Percentiles rank a stretch among this genome's conserved stretches.
These are phyloP conservation scores for Lipomyces yamanashiensis DNA, from an alignment of 805 yeast genomes.

Conservation along the genomic window DNA sequence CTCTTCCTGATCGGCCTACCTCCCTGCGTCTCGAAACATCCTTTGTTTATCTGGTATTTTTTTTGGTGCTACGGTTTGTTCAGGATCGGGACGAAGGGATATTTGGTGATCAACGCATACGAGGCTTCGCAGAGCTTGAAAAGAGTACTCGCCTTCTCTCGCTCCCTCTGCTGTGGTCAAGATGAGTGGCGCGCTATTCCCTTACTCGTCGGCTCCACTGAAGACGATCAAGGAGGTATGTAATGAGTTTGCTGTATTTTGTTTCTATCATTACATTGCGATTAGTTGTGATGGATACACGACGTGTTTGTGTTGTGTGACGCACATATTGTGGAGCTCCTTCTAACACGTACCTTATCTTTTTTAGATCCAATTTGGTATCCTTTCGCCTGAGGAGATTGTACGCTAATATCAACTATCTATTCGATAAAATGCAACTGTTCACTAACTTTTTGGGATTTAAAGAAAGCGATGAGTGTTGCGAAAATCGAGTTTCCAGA, in stretches of 20 bases:
- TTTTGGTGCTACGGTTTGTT: background rate
- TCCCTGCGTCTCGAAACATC: background rate
- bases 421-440: background rate
- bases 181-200: conserved; percentile 52
- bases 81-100: conserved; percentile 1
- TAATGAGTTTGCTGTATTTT: conserved; percentile 3
- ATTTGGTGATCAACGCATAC: background rate
- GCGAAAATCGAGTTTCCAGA: conserved; percentile 98
- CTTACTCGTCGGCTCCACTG: conserved; percentile 97
- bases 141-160: conserved; percentile 5
- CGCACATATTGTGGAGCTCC: background rate
- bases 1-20: conserved; percentile 1
- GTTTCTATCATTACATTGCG: background rate
- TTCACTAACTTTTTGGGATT: conserved; percentile 2
- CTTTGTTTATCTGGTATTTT: background rate
- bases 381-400: conserved; percentile 95
- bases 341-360: background rate
- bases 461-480: conserved; percentile 87
- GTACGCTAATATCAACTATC: conserved; percentile 45
- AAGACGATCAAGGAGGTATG: conserved; percentile 94
- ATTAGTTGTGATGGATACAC: background rate
- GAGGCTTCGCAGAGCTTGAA: conserved; percentile 14
- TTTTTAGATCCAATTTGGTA: conserved; percentile 85
- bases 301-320: background rate
- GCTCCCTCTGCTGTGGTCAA: conserved; percentile 13